Percentiles rank a stretch among this genome's conserved stretches.
Evolutionary conservation across 768 basidiomycete species (phyloP).

Genomic region (Coprinopsis sp.): DNA sequence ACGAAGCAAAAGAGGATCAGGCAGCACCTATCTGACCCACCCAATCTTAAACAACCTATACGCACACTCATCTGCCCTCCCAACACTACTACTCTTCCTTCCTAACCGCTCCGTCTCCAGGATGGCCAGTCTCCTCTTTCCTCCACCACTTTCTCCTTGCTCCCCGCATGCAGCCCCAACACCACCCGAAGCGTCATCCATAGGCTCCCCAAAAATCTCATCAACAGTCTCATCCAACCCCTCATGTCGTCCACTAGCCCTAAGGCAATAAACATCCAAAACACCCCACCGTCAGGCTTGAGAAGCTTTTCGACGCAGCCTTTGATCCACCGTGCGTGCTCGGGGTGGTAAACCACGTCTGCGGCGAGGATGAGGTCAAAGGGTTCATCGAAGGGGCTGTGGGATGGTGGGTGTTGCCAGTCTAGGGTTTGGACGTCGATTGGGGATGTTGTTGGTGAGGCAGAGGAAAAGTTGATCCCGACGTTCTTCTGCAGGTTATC

Average conservation of each 20-base stretch:
- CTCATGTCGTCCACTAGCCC: conserved; percentile 60
- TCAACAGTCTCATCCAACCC: conserved; percentile 55
- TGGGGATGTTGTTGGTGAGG: conserved; percentile 12
- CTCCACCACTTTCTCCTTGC: not conserved
- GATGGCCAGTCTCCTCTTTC: conserved; percentile 37
- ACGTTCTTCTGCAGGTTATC: conserved; percentile 63
- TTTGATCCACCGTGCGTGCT: conserved; percentile 68
- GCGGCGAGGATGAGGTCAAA: conserved; percentile 77
- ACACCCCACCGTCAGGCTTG: conserved; percentile 37
- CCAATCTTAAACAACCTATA: conserved; percentile 70
- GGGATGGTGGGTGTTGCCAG: conserved; percentile 50
- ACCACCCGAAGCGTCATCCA: conserved; percentile 5
- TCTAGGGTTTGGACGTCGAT: conserved; percentile 53
- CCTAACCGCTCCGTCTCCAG: conserved; percentile 43
- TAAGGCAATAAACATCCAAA: conserved; percentile 73
- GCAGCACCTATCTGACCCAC: conserved; percentile 38
- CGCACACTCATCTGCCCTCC: conserved; percentile 64
- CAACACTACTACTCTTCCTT: conserved; percentile 45
- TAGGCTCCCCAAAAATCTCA: conserved; percentile 39
- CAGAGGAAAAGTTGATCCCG: conserved; percentile 37
- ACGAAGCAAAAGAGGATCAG: not conserved
- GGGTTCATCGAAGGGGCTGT: conserved; percentile 29
- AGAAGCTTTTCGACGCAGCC: conserved; percentile 53
- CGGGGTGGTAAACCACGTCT: conserved; percentile 72
- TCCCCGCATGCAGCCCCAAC: not conserved